phyloP scores from a whole-genome alignment of 2,329 filamentous ascomycete species.

The Cladorrhinum sp. region DNA sequence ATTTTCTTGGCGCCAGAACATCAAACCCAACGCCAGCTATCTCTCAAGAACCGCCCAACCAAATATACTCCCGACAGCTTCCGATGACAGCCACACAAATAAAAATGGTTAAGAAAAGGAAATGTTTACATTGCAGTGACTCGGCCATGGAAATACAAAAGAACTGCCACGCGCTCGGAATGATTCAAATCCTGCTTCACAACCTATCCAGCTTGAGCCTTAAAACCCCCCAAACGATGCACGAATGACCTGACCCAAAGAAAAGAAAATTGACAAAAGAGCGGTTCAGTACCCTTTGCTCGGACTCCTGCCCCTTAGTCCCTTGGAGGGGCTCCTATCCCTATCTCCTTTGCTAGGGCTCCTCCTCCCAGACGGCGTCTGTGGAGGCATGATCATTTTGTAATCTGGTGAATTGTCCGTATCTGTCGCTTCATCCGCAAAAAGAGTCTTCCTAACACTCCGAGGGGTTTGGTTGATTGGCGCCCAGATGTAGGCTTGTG shows the following conservation, averaged over 20 bases:
- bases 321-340: constrained; percentile 48
- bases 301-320: constrained; percentile 18
- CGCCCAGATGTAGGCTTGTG: constrained; percentile 48
- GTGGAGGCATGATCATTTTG: constrained; percentile 42
- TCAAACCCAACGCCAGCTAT: neutral
- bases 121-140: constrained; percentile 10
- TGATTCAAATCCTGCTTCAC: neutral
- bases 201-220: neutral
- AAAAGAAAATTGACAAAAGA: neutral
- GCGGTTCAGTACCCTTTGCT: constrained; percentile 21
- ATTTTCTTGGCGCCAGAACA: no score
- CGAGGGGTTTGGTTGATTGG: constrained; percentile 48
- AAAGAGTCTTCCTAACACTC: constrained; percentile 40
- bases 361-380: constrained; percentile 45
- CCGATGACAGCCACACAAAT: neutral
- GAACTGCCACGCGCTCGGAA: neutral
- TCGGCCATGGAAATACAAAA: neutral
- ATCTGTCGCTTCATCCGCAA: constrained; percentile 46
- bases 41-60: neutral
- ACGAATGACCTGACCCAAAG: neutral
- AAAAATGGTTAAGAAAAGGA: neutral
- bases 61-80: neutral
- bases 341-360: constrained; percentile 51
- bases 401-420: constrained; percentile 50
- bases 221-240: no score